A percentile compares a stretch with the other conserved stretches of the same genome.
These are phyloP conservation scores for Amanita muscaria DNA, from an alignment of 768 basidiomycete genomes.

Conservation along the genomic window DNA sequence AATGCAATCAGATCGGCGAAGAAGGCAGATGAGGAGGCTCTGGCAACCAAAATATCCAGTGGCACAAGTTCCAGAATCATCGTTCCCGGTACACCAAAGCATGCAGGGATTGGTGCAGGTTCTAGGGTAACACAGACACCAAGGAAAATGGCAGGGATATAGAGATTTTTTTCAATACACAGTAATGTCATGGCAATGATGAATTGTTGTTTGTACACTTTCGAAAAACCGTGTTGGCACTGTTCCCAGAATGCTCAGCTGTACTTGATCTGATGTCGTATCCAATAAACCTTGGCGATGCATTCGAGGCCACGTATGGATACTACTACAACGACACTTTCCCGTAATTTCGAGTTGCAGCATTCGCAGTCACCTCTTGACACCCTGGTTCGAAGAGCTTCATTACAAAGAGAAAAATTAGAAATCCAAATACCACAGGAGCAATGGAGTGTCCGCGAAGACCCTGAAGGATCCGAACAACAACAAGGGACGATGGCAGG, in stretches of 20 bases:
- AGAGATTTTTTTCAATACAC: slow-evolving; percentile 3
- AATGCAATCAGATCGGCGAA: slow-evolving; percentile 55
- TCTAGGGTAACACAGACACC: slow-evolving; percentile 66
- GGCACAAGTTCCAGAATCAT: slow-evolving; percentile 56
- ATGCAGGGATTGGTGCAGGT: slow-evolving; percentile 57
- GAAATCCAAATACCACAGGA: neutral
- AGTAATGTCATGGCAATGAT: neutral
- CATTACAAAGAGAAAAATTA: slow-evolving; percentile 30
- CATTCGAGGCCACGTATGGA: too few relatives aligned
- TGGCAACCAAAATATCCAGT: slow-evolving; percentile 43
- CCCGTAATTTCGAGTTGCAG: slow-evolving; percentile 20
- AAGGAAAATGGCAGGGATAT: slow-evolving; percentile 64
- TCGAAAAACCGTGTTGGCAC: neutral
- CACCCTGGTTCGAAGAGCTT: slow-evolving; percentile 45
- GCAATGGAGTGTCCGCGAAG: neutral
- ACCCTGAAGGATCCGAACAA: too few relatives aligned
- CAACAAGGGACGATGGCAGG: too few relatives aligned
- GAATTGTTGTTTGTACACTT: neutral
- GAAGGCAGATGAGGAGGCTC: slow-evolving; percentile 51
- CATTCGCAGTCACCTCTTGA: slow-evolving; percentile 47
- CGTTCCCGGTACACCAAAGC: slow-evolving; percentile 74
- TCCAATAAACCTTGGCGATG: too few relatives aligned
- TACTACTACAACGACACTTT: too few relatives aligned
- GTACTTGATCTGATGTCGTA: too few relatives aligned
- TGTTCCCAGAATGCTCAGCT: too few relatives aligned